These are phyloP conservation scores for Leptodermis oblonga DNA, from an alignment of 257 asterid genomes.

Conservation along the genomic window DNA sequence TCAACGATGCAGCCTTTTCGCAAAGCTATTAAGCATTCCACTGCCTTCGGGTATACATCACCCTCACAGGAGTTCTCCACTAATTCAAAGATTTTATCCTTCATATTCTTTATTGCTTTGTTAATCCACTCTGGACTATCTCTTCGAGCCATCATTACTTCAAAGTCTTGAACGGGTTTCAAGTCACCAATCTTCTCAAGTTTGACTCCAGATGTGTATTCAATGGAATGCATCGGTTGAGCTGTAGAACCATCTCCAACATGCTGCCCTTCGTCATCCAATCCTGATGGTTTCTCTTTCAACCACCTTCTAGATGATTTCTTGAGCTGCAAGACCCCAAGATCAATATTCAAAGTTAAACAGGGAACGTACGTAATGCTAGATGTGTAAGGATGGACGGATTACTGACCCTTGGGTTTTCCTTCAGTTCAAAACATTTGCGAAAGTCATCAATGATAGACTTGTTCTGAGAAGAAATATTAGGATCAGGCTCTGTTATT, in stretches of 20 bases:
- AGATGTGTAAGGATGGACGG: not conserved
- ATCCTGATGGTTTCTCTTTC: slow-evolving; percentile 69
- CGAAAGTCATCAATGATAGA: slow-evolving; percentile 58
- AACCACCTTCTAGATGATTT: slow-evolving; percentile 64
- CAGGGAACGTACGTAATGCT: not conserved
- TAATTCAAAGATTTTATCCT: slow-evolving; percentile 50
- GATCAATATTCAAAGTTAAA: not conserved
- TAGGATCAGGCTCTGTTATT: slow-evolving; percentile 78
- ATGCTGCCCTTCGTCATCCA: slow-evolving; percentile 48
- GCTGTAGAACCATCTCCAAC: slow-evolving; percentile 32
- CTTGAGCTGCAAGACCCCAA: slow-evolving; percentile 59
- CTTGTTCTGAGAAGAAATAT: slow-evolving; percentile 49
- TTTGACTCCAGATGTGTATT: slow-evolving; percentile 45
- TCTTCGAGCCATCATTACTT: slow-evolving; percentile 79
- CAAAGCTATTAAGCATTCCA: slow-evolving; percentile 70
- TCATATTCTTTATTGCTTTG: slow-evolving; percentile 74
- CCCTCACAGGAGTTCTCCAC: slow-evolving; percentile 62
- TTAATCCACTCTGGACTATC: slow-evolving; percentile 78
- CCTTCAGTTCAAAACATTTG: slow-evolving; percentile 66
- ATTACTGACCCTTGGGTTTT: slow-evolving; percentile 75
- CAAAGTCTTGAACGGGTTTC: slow-evolving; percentile 82
- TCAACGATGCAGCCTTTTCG: slow-evolving; percentile 83
- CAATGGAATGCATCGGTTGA: slow-evolving; percentile 51
- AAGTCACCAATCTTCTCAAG: slow-evolving; percentile 60
- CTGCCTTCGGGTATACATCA: slow-evolving; percentile 51